Evolutionary conservation across 1,284 basidiomycete species (phyloP).

Genomic region (Rhodotorula sp.): DNA sequence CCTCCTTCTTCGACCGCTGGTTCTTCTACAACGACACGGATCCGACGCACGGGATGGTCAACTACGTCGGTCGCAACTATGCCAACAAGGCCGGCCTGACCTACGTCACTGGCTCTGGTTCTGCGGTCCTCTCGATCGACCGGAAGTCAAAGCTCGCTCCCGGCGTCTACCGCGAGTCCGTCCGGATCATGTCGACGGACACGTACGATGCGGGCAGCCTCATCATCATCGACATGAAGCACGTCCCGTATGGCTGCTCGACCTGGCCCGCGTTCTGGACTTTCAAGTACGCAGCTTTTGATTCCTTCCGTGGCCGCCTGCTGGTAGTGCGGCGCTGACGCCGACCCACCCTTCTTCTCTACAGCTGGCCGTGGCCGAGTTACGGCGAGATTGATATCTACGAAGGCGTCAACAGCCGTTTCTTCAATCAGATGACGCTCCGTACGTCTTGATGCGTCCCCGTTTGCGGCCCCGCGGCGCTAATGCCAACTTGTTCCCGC

Average conservation of each 20-base stretch:
- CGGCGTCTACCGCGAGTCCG: conserved; percentile 6
- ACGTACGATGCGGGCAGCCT: conserved; percentile 7
- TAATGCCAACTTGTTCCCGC: not conserved
- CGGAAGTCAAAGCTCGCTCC: conserved; percentile 4
- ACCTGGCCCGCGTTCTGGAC: conserved; percentile 8
- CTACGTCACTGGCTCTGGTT: not conserved
- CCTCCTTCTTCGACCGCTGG: conserved; percentile 26
- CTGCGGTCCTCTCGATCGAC: conserved; percentile 17
- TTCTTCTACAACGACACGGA: conserved; percentile 7
- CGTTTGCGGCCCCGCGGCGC: too few species aligned
- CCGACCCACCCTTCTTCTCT: not conserved
- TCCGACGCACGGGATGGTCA: conserved; percentile 21
- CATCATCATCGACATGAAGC: conserved; percentile 19
- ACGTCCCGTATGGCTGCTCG: conserved; percentile 10
- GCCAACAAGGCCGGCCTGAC: not conserved
- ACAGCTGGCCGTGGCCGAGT: conserved; percentile 3
- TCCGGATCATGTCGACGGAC: conserved; percentile 14
- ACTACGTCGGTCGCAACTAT: conserved; percentile 4
- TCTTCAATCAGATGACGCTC: conserved; percentile 6
- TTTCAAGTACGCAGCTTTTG: not conserved
- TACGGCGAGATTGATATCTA: conserved; percentile 23
- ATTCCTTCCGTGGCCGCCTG: too few species aligned
- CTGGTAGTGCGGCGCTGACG: not conserved
- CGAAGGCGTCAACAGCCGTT: conserved; percentile 15
- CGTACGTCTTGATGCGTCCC: not conserved